phyloP scores from a whole-genome alignment of 2,329 filamentous ascomycete species.

The Chaetothyriales sp. region DNA sequence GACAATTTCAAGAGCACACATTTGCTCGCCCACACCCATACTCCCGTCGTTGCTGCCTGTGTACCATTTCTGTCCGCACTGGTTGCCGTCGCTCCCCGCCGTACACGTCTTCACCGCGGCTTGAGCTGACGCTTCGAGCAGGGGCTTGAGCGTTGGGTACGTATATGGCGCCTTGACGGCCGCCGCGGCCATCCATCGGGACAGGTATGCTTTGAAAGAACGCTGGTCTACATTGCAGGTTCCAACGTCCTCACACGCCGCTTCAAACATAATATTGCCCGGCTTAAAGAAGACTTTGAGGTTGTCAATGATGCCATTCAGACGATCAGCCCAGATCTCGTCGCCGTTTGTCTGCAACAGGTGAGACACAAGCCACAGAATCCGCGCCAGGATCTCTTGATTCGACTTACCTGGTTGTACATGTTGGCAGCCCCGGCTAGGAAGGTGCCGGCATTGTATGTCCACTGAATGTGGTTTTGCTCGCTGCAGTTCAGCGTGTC shows the following conservation, averaged over 20 bases:
- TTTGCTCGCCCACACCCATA: slow-evolving; percentile 28
- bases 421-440: slow-evolving; percentile 43
- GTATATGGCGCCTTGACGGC: slow-evolving; percentile 47
- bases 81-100: slow-evolving; percentile 32
- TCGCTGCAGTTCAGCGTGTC: slow-evolving; percentile 38
- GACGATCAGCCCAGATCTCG: slow-evolving; percentile 38
- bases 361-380: slow-evolving; percentile 5
- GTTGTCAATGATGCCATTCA: slow-evolving; percentile 40
- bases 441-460: slow-evolving; percentile 43
- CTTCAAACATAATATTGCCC: slow-evolving; percentile 45
- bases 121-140: slow-evolving; percentile 39
- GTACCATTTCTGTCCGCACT: slow-evolving; percentile 31
- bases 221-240: slow-evolving; percentile 51
- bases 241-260: slow-evolving; percentile 42
- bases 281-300: slow-evolving; percentile 38
- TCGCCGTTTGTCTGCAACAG: slow-evolving; percentile 24
- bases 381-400: neutral
- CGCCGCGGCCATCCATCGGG: slow-evolving; percentile 46
- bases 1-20: slow-evolving; percentile 41
- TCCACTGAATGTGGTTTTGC: slow-evolving; percentile 42
- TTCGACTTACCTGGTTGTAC: slow-evolving; percentile 38
- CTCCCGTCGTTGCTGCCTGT: slow-evolving; percentile 23
- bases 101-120: slow-evolving; percentile 43
- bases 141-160: slow-evolving; percentile 36
- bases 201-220: slow-evolving; percentile 53